Base-by-base conservation (phyloP, 805 yeast genomes). In the Nakazawaea ernobii region DNA sequence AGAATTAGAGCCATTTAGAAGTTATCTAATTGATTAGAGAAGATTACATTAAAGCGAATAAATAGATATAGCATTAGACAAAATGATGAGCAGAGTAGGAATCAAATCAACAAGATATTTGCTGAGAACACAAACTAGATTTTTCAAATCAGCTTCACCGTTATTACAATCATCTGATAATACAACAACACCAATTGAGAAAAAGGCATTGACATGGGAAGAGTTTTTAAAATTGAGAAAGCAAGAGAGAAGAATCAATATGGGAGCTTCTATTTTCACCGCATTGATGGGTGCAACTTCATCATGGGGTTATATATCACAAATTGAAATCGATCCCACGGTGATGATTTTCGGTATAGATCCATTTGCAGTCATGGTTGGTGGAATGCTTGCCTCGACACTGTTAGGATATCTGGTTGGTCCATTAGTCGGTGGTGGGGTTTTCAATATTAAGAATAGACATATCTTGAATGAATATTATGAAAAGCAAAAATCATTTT, bases 331-430 rank as follows among this genome's bases (percentile, higher is more conserved):
- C 51, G 97, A 92, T 62, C 86, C 92, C 33, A 89, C 95, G 39
- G 87, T 88, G 62, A 77, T 81, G 51, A 75, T 92, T 43, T 77
- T 86, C 66, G 99, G 98, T 2, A 73, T 92, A 51, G 98, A 94
- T 60, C 89, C 96, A n/a, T 71, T 87, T 55, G 79, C 86, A 63
- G 87, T 88, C 35, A 75, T 84, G 59, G 82, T 86, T 35, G 88
- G 85, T 38, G 90, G 84, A 1, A 78, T 90, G 39, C 65, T 85
- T 47, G 70, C 82, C 11, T 82, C 86, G 11, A 92, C 92, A 26
- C 80, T 80, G 40, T 62, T 84, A 32, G 97, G 97, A 2, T 89
- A 80, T 59, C 66, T 90, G 55, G 69, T 81, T 42, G 98, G 98
- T 2, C 98, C 98, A 39, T 59, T 88, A 30, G 50, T 75, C 32